These are phyloP conservation scores for Gymnopus androsaceus DNA, from an alignment of 1,284 basidiomycete species.

Conservation along the genomic window DNA sequence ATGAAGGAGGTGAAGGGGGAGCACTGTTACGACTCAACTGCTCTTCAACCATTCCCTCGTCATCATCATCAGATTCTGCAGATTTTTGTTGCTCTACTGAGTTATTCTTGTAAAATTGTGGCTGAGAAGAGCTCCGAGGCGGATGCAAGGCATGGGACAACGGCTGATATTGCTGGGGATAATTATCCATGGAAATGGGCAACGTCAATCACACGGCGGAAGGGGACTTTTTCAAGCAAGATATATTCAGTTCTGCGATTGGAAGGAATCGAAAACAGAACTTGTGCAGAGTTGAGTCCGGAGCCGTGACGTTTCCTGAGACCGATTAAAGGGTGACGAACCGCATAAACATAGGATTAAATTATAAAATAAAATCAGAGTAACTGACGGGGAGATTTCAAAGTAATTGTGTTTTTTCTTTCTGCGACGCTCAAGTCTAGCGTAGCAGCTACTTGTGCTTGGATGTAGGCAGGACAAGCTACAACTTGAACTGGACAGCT, in stretches of 20 bases:
- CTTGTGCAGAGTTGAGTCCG: constrained; percentile 2
- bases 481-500: no score
- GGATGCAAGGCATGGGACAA: constrained; percentile 76
- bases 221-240: not conserved
- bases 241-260: not conserved
- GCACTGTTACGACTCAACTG: constrained; percentile 49
- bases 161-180: constrained; percentile 76
- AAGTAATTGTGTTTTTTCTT: no score
- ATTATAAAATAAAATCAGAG: constrained; percentile 9
- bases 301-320: constrained; percentile 18
- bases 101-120: constrained; percentile 28
- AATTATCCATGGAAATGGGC: constrained; percentile 53
- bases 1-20: constrained; percentile 34
- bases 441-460: no score
- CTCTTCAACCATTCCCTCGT: constrained; percentile 70
- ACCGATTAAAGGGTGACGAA: constrained; percentile 17
- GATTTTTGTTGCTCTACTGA: constrained; percentile 39
- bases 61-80: constrained; percentile 54
- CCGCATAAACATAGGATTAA: constrained; percentile 17
- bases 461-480: no score
- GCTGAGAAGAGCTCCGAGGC: constrained; percentile 35
- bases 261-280: not conserved
- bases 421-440: no score
- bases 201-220: not conserved
- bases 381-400: no score